Evolutionary conservation across 2,329 filamentous ascomycete genomes (phyloP).

Genomic region (Juglanconis juglandina): DNA sequence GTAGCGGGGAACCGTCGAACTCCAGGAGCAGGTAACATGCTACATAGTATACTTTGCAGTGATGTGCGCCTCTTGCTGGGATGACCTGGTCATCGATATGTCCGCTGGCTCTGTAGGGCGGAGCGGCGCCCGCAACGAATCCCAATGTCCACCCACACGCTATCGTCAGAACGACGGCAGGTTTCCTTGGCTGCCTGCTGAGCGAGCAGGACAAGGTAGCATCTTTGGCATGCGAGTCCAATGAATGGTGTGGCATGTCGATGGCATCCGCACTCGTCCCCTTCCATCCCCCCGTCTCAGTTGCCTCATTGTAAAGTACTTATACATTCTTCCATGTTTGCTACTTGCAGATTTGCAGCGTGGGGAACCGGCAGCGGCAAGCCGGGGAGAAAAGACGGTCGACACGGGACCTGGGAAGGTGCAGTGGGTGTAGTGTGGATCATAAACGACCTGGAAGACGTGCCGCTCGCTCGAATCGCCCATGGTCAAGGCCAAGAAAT

Average conservation of each 20-base stretch:
- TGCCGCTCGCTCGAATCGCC: too few species aligned
- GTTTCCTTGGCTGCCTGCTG: neutral
- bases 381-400: neutral
- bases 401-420: neutral
- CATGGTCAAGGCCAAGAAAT: too few species aligned
- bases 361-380: neutral
- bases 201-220: too few species aligned
- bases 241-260: too few species aligned
- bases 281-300: too few species aligned
- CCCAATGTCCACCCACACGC: too few species aligned
- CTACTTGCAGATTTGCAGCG: neutral
- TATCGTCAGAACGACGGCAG: too few species aligned
- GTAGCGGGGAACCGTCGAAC: neutral
- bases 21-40: neutral
- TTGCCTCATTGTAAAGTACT: too few species aligned
- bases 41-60: neutral
- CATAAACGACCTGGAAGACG: too few species aligned
- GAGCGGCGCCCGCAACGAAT: neutral
- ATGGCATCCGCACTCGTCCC: too few species aligned
- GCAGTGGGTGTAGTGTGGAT: neutral
- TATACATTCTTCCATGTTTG: too few species aligned
- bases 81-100: neutral
- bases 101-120: neutral
- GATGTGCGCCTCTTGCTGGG: neutral
- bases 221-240: too few species aligned